Evolutionary conservation across 176 grass and related monocot genomes (phyloP).

Genomic region (Musa schizocarpa): DNA sequence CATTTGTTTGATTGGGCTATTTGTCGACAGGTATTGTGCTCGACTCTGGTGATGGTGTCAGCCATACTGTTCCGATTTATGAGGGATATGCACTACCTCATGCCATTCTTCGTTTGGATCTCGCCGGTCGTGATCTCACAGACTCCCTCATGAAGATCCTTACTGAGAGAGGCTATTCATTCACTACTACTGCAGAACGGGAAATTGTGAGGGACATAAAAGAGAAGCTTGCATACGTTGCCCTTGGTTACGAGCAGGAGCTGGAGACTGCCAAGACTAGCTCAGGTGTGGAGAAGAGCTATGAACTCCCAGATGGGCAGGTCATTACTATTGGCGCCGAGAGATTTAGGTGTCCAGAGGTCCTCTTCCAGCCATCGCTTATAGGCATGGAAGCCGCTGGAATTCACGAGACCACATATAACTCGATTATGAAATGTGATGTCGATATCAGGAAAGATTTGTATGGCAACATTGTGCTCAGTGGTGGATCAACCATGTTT

Average conservation of each 20-base stretch:
- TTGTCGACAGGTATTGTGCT: background rate
- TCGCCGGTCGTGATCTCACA: background rate
- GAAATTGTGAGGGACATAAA: slow-evolving; percentile 2
- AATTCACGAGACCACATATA: background rate
- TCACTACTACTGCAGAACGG: background rate
- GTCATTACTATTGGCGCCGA: background rate
- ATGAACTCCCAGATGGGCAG: background rate
- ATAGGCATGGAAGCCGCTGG: background rate
- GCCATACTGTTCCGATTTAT: background rate
- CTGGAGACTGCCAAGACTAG: background rate
- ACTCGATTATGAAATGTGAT: background rate
- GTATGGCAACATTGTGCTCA: background rate
- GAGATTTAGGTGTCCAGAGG: background rate
- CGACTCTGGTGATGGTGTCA: background rate
- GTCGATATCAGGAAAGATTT: background rate
- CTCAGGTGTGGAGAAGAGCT: background rate
- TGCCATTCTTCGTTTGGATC: slow-evolving; percentile 2
- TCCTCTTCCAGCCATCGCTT: background rate
- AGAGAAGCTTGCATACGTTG: background rate
- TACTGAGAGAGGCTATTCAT: background rate
- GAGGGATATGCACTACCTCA: background rate
- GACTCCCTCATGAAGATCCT: slow-evolving; percentile 1
- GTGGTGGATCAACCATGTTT: background rate
- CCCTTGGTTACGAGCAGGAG: background rate
- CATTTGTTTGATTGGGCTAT: background rate